Evolutionary conservation across 2,329 filamentous ascomycete species (phyloP), one percentile per base, ranked within the genome.

Genomic region (Thielaviopsis ethacetica): DNA sequence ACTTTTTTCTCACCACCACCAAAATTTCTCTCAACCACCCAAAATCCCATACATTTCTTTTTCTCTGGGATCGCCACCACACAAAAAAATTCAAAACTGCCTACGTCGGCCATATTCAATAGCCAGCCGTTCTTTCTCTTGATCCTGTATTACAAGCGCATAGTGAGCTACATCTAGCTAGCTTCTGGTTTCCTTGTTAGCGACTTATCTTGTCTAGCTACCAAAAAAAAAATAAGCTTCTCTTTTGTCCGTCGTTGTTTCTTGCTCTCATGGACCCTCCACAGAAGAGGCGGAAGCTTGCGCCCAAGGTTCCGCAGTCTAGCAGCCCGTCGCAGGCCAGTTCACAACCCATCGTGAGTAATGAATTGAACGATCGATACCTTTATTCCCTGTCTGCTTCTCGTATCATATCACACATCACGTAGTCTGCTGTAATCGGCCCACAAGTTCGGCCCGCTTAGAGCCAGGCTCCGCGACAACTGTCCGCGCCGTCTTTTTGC

Each of bases 261-360:
- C 38, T 44, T 44, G 38, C 38, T 49, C 54, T 67, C 64, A 74
- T 74, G 72, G 72, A 74, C 67, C 71, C 71, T 63, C 71, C 70
- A 53, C 71, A 64, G 61, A 74, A 74, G 63, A 71, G 71, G 66
- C 69, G 72, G 65, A 73, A 73, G 68, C 67, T 74, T 68, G 72
- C 72, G 65, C 72, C 72, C 41, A 74, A 73, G 64, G 69, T 57
- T 17, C 53, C 59, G 49, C 59, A 58, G 30, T 27, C 59, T 24
- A 61, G 30, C 30, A 58, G 59, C 22, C 59, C 59, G 24, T 53
- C 59, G 21, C 59, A 61, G 26, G 53, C 56, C 38, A 59, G 30
- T 56, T 50, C 57, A 44, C 56, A 58, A 21, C 50, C 38, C 30
- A 52, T 56, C 56, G 59, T 61, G 59, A 61, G 59, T 61, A 59